A percentile compares a stretch with the other conserved stretches of the same genome.
phyloP scores from a whole-genome alignment of 805 yeast genomes.

The Monosporozyma siamensis region DNA sequence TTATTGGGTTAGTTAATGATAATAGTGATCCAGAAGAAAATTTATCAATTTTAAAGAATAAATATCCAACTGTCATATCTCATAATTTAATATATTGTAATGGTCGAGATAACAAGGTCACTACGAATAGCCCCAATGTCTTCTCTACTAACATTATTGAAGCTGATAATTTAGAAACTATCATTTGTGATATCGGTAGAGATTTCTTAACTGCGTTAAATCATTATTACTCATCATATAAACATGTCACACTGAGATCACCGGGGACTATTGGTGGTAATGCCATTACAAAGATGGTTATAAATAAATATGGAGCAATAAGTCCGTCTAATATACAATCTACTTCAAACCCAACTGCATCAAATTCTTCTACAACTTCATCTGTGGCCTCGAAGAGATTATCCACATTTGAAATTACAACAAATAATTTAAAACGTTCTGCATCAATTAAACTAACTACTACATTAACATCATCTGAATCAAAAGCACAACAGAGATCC shows the following conservation, averaged over 20 bases:
- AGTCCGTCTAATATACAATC: slow-evolving; percentile 1
- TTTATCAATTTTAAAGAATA: slow-evolving; percentile 32
- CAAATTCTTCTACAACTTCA: slow-evolving; percentile 4
- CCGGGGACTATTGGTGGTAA: slow-evolving; percentile 59
- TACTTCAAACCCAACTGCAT: neutral
- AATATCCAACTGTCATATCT: slow-evolving; percentile 26
- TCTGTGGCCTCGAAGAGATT: slow-evolving; percentile 10
- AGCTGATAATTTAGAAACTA: slow-evolving; percentile 41
- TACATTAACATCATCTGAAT: slow-evolving; percentile 26
- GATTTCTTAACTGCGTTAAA: slow-evolving; percentile 57
- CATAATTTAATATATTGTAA: slow-evolving; percentile 21
- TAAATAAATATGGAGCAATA: slow-evolving; percentile 22
- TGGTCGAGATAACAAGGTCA: slow-evolving; percentile 3
- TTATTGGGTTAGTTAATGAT: slow-evolving; percentile 38
- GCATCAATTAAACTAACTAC: slow-evolving; percentile 28
- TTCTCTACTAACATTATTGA: slow-evolving; percentile 7
- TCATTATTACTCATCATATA: slow-evolving; percentile 60
- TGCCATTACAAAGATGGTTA: slow-evolving; percentile 31
- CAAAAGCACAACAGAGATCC: slow-evolving; percentile 37
- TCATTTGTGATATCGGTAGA: slow-evolving; percentile 62
- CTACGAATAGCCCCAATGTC: slow-evolving; percentile 4
- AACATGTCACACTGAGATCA: slow-evolving; percentile 72
- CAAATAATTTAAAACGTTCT: slow-evolving; percentile 31
- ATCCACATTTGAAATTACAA: slow-evolving; percentile 23
- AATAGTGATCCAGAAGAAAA: slow-evolving; percentile 19